A percentile compares a stretch with the other conserved stretches of the same genome.
phyloP scores from a whole-genome alignment of 2,329 filamentous ascomycete genomes.

The Graphiopsis chlorocephala region DNA sequence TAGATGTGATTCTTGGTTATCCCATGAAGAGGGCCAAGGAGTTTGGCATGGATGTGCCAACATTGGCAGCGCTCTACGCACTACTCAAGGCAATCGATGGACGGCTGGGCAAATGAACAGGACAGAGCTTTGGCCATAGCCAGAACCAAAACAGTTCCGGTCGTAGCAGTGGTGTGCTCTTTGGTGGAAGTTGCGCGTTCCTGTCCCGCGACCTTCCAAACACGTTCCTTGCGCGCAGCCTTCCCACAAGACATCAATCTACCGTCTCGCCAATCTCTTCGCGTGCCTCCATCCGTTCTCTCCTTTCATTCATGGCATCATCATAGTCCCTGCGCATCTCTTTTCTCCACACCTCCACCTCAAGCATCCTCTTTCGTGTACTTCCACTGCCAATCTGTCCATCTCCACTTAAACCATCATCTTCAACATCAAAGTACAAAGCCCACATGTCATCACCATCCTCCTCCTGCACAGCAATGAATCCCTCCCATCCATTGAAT shows the following conservation, averaged over 20 bases:
- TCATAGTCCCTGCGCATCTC: conserved; percentile 28
- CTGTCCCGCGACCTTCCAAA: neutral
- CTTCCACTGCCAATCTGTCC: conserved; percentile 24
- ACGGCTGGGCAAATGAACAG: conserved; percentile 19
- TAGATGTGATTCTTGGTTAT: conserved; percentile 48
- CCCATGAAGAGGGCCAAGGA: conserved; percentile 41
- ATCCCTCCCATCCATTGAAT: conserved; percentile 25
- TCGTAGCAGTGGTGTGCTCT: neutral
- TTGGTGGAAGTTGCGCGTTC: neutral
- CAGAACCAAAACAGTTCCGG: neutral
- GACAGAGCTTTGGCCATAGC: neutral
- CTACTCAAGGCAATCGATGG: conserved; percentile 27
- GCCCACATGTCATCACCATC: conserved; percentile 25
- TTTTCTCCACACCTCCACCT: conserved; percentile 32
- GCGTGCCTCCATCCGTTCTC: conserved; percentile 25
- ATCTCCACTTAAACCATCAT: conserved; percentile 21
- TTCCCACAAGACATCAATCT: neutral
- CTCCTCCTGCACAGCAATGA: conserved; percentile 22
- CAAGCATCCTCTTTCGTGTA: conserved; percentile 29
- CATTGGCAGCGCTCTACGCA: conserved; percentile 40
- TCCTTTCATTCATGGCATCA: conserved; percentile 26
- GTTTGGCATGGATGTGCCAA: conserved; percentile 40
- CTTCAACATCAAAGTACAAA: conserved; percentile 23
- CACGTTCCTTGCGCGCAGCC: neutral
- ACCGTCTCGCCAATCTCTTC: conserved; percentile 17